Base-by-base conservation (phyloP, 73 alveolate genomes). In the Loxodes magnus region DNA sequence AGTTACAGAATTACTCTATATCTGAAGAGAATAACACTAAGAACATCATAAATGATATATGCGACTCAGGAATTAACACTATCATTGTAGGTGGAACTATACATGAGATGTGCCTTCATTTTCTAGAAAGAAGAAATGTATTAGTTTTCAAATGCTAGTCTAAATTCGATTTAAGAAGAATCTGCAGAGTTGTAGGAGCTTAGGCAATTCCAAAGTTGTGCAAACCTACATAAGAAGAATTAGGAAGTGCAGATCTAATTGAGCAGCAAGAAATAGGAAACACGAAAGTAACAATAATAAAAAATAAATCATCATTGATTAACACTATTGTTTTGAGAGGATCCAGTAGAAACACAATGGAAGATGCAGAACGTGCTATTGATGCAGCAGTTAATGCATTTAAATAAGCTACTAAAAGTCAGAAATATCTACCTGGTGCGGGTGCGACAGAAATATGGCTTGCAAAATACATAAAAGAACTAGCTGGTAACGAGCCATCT, bases 151-250 rank as follows among this genome's bases (percentile, higher is more conserved):
- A 93, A 68, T 71, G 87, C 44, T 71, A 71, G 82, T 77, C 96
- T 27, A 93, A 93, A 72, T 93, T 90, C 77, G 99, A 93, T 72
- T 56, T 84, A 39, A 86, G 93, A 80, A 74, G 99, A 66, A 61
- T 93, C 21, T 94, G 97, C 54, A 59, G 65, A 57, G 73, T 91
- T 35, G 68, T 86, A 42, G 98, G 98, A n/a, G 99, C 97, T 4
- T 62, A 84, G 3, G 85, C 92, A 55, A 70, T 93, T 46, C 97
- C 80, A 3, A 73, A 86, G 70, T 82, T 76, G 33, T 96, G 93
- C 19, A 86, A 97, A 27, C 99, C 99, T 19, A 71, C 88, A 50
- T 88, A 95, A 29, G 99, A 93, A 75, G 99, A 93, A 72, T 62
- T 93, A 59, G 99, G 99, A 23, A 60, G 63, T 57, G 97, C 98